phyloP scores from a whole-genome alignment of 805 yeast species.

The Teunomyces cretensis region DNA sequence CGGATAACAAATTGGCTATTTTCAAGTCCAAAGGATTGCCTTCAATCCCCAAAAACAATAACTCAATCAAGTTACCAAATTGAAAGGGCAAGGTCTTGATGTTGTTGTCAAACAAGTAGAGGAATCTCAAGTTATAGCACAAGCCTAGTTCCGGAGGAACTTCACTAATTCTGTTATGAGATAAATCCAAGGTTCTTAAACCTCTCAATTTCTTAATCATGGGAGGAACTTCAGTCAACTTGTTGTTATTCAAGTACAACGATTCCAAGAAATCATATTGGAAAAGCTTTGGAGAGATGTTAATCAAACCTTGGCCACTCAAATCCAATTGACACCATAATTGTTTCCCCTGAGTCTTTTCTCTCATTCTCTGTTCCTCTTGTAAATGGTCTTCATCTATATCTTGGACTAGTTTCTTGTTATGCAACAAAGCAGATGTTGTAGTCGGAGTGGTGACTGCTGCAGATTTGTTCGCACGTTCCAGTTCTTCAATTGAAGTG shows the following conservation, averaged over 20 bases:
- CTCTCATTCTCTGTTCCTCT: conserved; percentile 63
- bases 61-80: conserved; percentile 80
- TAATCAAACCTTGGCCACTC: conserved; percentile 81
- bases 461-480: conserved; percentile 35
- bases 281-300: conserved; percentile 71
- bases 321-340: conserved; percentile 93
- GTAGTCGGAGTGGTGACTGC: conserved; percentile 33
- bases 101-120: conserved; percentile 86
- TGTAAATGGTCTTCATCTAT: conserved; percentile 51
- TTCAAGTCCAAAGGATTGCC: conserved; percentile 82
- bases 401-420: conserved; percentile 42
- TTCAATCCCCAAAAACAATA: conserved; percentile 87
- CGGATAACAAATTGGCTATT: conserved; percentile 65
- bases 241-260: conserved; percentile 83
- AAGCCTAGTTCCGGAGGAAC: conserved; percentile 87
- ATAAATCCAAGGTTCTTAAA: conserved; percentile 79
- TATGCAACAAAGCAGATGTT: conserved; percentile 34
- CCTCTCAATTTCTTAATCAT: conserved; percentile 67
- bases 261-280: conserved; percentile 82
- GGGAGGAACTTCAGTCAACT: conserved; percentile 64
- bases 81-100: conserved; percentile 74
- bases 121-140: conserved; percentile 73
- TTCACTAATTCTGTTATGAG: conserved; percentile 67
- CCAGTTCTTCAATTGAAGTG: conserved; percentile 41
- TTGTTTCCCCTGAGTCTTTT: conserved; percentile 65